Conservation (phyloP, 345 rosid species). For the Garcia nutans region DNA sequence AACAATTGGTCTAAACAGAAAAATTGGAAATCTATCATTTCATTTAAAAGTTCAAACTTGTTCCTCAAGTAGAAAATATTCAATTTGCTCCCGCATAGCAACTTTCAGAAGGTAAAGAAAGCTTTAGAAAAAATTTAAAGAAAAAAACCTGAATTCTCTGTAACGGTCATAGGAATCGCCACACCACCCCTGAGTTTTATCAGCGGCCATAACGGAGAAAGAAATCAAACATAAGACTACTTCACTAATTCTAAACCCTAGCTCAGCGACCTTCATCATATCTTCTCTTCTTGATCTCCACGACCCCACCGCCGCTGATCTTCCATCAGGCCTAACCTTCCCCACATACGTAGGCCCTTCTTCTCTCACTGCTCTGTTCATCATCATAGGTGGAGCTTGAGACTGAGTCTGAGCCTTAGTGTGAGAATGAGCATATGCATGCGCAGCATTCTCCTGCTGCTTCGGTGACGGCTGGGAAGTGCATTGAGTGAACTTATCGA, state of each 20-base stretch:
- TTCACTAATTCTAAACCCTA: conserved; percentile 69
- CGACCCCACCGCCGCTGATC: conserved; percentile 19
- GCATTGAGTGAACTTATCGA: conserved; percentile 50
- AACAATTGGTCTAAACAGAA: neutral
- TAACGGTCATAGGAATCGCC: conserved; percentile 97
- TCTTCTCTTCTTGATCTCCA: conserved; percentile 45
- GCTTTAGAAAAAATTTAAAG: neutral
- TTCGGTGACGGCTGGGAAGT: conserved; percentile 40
- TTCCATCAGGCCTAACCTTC: conserved; percentile 34
- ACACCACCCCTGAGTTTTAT: conserved; percentile 95
- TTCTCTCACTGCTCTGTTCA: conserved; percentile 49
- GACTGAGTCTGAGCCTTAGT: neutral
- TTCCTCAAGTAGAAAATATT: neutral
- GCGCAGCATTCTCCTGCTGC: conserved; percentile 16
- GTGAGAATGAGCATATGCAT: conserved; percentile 8
- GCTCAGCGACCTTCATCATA: conserved; percentile 37
- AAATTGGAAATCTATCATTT: neutral
- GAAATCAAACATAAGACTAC: conserved; percentile 77
- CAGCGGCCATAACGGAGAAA: conserved; percentile 93
- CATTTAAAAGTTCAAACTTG: neutral
- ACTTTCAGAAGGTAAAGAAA: neutral
- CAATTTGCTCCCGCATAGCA: neutral
- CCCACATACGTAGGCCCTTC: conserved; percentile 20
- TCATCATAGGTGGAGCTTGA: conserved; percentile 29
- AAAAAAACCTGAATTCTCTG: conserved; percentile 69